Evolutionary conservation across 1,139 yeast species (phyloP).

Genomic region (Yamadazyma mexicana): DNA sequence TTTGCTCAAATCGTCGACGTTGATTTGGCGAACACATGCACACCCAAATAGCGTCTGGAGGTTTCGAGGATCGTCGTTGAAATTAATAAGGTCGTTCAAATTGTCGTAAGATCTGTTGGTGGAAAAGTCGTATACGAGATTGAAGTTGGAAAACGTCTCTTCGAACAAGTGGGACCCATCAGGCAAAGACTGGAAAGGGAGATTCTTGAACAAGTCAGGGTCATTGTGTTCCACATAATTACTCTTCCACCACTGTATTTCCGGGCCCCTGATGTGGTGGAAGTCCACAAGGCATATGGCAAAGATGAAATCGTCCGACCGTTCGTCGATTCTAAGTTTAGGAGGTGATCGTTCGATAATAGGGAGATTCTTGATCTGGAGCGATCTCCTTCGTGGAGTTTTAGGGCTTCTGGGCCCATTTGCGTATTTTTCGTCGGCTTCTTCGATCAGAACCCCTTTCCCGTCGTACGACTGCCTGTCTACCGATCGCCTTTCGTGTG

Average conservation of each 20-base stretch:
- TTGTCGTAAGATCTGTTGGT: constrained; percentile 46
- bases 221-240: constrained; percentile 45
- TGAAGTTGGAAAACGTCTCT: constrained; percentile 91
- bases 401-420: constrained; percentile 10
- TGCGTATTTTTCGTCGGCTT: constrained; percentile 6
- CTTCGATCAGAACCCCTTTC: constrained; percentile 14
- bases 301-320: constrained; percentile 51
- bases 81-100: constrained; percentile 44
- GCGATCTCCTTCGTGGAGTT: constrained; percentile 23
- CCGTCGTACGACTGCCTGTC: background rate
- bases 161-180: constrained; percentile 93
- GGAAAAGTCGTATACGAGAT: constrained; percentile 71
- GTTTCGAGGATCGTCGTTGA: constrained; percentile 44
- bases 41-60: constrained; percentile 86
- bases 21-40: constrained; percentile 85
- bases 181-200: constrained; percentile 93
- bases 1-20: constrained; percentile 54
- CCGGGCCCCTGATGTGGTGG: constrained; percentile 94
- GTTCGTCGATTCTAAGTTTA: constrained; percentile 12
- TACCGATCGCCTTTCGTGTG: constrained; percentile 3
- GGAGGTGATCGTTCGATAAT: constrained; percentile 22
- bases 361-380: constrained; percentile 41
- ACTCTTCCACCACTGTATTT: constrained; percentile 89
- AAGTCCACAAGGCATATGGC: constrained; percentile 91
- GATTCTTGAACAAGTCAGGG: constrained; percentile 71